Evolutionary conservation across 805 yeast species (phyloP), one percentile per base, ranked within the genome.

Genomic region (Myxozyma sirexii): DNA sequence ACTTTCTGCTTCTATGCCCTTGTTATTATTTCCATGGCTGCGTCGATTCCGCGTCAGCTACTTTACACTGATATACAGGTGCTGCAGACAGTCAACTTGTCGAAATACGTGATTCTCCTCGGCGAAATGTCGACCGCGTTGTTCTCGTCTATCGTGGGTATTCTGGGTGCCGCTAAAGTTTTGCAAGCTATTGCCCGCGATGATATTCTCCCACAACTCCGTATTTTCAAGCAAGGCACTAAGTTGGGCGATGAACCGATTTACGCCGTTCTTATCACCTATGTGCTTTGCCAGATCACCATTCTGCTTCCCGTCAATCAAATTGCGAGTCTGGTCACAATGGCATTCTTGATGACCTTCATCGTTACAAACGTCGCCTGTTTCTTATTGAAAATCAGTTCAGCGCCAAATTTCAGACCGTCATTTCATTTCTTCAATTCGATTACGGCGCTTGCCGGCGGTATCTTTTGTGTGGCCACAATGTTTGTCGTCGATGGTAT

Each of bases 361-460:
- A 86, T 93, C 49, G 97, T 93, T 1, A 91, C 96, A 37, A 94
- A 94, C 69, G 74, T 93, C 63, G 98, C 99, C 1, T 96, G 99
- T 72, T 91, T 93, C 70, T 74, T 94, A 54, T 79, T 94, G 67
- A 87, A 86, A 64, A 76, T 94, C 4, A 93, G 97, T 0, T 84
- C 97, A 0, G 99, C 99, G 4, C 99, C 99, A n/a, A 94, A 96
- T 72, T 94, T 94, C 75, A 79, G 99, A 69, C 99, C 99, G 3
- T 89, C 97, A 2, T 94, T 94, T 79, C 86, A 82, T 59, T 94
- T 86, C 69, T 94, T 94, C 76, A 87, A 84, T 68, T 80, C 91
- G 49, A 79, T 81, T 45, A 90, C 98, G 0, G 98, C 99, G 0
- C 79, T 85, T 2, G 68, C 80, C 1, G 99, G 97, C 1, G 86